Evolutionary conservation across 257 asterid genomes (phyloP), one percentile per base, ranked within the genome.

Genomic region (Przewalskia tangutica): DNA sequence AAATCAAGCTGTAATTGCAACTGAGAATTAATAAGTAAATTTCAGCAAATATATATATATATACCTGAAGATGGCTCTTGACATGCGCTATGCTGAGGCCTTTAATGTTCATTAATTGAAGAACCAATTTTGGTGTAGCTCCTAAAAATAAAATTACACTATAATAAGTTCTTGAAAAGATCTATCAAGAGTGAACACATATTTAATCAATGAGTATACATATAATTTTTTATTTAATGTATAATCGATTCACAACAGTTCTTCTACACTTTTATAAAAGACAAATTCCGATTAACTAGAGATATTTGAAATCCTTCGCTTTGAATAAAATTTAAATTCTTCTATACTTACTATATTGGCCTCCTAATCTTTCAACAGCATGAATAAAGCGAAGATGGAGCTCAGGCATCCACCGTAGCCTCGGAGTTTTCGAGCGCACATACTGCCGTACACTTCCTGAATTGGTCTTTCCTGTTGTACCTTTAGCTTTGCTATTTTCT

Each of bases 11-110:
- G 8, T 23, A 46, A 73, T 12, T 65, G 23, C 23, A 13, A 34
- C 48, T 7, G 20, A 14, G 44, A 27, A 62, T 55, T 16, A 56
- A 56, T 17, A 56, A 6, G 63, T 65, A 14, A 65, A 65, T 34
- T 65, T 8, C 50, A 65, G 20, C n/a, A 36, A 65, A 65, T 5
- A 38, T 40, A 54, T 13, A 42, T 83, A 93, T 46, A 51, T 17
- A 44, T 83, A 95, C 99, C 94, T 95, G 99, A 56, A 95, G 98
- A 90, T 95, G 99, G 89, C 99, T 95, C 90, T 95, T 95, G 89
- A 95, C 98, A 90, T 95, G 99, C 85, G 99, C 97, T 84, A 95
- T 93, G 88, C 91, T 93, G 36, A 95, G 98, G 64, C 98, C 99
- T 86, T 95, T 95, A 71, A 93, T 91, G 65, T 91, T 90, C 99